Evolutionary conservation across 192 early-diverging fungal species (phyloP).

Genomic region (Podila epicladia): DNA sequence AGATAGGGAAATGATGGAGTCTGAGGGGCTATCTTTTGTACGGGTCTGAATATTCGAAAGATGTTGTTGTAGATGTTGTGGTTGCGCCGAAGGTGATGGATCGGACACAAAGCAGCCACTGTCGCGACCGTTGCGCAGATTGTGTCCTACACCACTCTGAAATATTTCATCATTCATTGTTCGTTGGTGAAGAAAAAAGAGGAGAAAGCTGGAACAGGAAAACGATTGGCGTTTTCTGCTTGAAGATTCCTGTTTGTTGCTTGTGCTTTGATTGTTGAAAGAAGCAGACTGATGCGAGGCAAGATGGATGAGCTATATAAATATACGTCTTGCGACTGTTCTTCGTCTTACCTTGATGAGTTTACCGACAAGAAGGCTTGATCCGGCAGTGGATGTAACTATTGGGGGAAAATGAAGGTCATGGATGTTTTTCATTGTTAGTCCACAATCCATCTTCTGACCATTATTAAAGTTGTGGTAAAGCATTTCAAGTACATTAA

Average conservation of each 20-base stretch:
- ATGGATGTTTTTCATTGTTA: not conserved
- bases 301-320: not conserved
- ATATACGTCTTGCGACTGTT: too few relatives aligned
- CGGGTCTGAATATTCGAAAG: not conserved
- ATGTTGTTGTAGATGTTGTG: not conserved
- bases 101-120: not conserved
- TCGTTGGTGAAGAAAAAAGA: too few relatives aligned
- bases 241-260: not conserved
- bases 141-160: not conserved
- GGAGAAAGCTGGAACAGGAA: too few relatives aligned
- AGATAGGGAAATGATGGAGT: not conserved
- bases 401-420: not conserved
- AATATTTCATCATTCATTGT: too few relatives aligned
- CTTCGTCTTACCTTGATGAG: slow-evolving; percentile 31
- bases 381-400: slow-evolving; percentile 1
- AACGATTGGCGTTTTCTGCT: too few relatives aligned
- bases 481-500: not conserved
- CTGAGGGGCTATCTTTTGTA: not conserved
- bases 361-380: slow-evolving; percentile 28
- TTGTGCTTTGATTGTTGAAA: not conserved
- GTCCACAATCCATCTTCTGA: not conserved
- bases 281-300: not conserved
- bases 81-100: not conserved
- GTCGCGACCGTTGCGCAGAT: not conserved
- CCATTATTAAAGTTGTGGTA: not conserved